phyloP scores from a whole-genome alignment of 352 stramenopile genomes.

The Aphanomyces cochlioides region DNA sequence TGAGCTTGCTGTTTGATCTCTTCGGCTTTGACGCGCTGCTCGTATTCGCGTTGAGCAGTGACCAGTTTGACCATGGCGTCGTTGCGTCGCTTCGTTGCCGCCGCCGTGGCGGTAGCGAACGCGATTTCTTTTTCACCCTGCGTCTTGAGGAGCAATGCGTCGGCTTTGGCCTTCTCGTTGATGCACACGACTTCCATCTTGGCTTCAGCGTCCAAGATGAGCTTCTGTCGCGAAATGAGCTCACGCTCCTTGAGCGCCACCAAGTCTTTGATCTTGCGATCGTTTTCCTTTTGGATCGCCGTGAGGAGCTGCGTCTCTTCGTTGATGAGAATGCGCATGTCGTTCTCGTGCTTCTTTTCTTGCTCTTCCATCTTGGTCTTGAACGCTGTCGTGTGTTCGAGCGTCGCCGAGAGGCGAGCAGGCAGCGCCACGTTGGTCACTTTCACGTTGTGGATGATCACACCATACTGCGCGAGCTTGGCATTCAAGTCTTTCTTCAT shows the following conservation, averaged over 20 bases:
- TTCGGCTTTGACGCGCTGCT: conserved; percentile 64
- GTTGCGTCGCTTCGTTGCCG: conserved; percentile 54
- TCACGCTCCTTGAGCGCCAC: conserved; percentile 59
- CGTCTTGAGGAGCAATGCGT: conserved; percentile 68
- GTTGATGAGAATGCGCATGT: conserved; percentile 74
- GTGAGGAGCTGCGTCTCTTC: conserved; percentile 81
- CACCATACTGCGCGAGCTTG: conserved; percentile 64
- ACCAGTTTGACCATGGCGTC: conserved; percentile 53
- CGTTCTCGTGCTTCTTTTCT: conserved; percentile 88
- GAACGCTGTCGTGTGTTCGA: conserved; percentile 80
- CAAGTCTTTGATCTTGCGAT: conserved; percentile 70
- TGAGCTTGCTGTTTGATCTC: conserved; percentile 57
- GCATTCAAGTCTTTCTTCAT: conserved; percentile 82
- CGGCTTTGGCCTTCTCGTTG: conserved; percentile 46
- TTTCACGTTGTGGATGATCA: conserved; percentile 87
- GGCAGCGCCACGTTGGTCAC: conserved; percentile 81
- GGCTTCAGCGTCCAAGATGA: conserved; percentile 63
- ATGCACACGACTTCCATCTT: conserved; percentile 74
- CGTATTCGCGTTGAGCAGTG: conserved; percentile 54
- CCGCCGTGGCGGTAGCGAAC: conserved; percentile 47
- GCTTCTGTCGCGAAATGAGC: conserved; percentile 71
- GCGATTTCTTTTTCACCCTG: conserved; percentile 68
- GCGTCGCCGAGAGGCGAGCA: conserved; percentile 49
- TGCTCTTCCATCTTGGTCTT: conserved; percentile 87
- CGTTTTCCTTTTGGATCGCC: conserved; percentile 73